Percentiles rank a stretch among this genome's conserved stretches.
phyloP scores from a whole-genome alignment of 2,329 filamentous ascomycete genomes.

The Aureobasidium leucospermi region DNA sequence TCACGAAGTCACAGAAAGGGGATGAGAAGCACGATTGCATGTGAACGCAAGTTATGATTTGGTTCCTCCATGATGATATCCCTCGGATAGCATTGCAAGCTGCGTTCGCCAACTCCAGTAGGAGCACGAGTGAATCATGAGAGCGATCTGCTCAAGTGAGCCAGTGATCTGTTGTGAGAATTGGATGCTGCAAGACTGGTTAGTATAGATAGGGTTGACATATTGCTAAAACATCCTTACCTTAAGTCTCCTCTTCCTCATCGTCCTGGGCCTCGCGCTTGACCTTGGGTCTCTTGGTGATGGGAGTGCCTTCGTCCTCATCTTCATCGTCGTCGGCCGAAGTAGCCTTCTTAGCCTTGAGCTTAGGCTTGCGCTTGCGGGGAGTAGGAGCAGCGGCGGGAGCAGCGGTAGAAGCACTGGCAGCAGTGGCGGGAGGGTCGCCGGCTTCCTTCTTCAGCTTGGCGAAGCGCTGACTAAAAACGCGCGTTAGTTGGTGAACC shows the following conservation, averaged over 20 bases:
- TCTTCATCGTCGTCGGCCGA: not conserved
- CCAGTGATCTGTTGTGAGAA: not conserved
- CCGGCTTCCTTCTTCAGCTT: constrained; percentile 13
- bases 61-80: too few relatives aligned
- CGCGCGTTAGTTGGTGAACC: not conserved
- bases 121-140: not conserved
- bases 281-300: not conserved
- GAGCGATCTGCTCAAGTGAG: not conserved
- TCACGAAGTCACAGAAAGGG: too few relatives aligned
- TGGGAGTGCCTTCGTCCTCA: constrained; percentile 1
- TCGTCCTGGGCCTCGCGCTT: not conserved
- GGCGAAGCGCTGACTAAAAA: constrained; percentile 3
- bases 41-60: too few relatives aligned
- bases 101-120: not conserved
- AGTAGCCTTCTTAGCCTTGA: not conserved
- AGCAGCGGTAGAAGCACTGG: not conserved
- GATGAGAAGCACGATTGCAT: too few relatives aligned
- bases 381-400: not conserved
- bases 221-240: not conserved
- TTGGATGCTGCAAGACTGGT: not conserved
- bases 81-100: too few relatives aligned
- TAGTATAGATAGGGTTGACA: not conserved
- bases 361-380: constrained; percentile 12
- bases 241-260: not conserved
- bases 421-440: not conserved